Evolutionary conservation across 1,284 basidiomycete genomes (phyloP).

Genomic region (Apiotrichum porosum): DNA sequence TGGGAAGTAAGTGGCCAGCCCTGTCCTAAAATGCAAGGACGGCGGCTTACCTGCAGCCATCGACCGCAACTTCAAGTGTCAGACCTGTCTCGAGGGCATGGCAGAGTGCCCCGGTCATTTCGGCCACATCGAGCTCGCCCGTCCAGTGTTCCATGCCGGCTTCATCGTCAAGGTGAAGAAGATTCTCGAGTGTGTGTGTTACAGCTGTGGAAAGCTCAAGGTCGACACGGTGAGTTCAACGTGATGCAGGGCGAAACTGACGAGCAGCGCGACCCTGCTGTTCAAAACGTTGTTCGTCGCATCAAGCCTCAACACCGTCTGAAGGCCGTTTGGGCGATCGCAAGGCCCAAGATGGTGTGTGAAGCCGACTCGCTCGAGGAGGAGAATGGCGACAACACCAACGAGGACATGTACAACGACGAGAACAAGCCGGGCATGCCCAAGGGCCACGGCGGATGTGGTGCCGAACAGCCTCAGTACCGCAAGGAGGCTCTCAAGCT

Average conservation of each 20-base stretch:
- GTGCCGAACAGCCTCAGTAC: conserved; percentile 83
- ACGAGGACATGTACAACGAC: conserved; percentile 57
- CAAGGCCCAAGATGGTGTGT: conserved; percentile 66
- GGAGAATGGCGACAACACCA: conserved; percentile 73
- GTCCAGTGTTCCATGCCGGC: conserved; percentile 95
- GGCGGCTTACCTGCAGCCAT: conserved; percentile 56
- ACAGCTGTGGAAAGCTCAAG: conserved; percentile 97
- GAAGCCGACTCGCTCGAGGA: conserved; percentile 60
- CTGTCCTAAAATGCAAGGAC: conserved; percentile 13
- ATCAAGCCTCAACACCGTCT: conserved; percentile 83
- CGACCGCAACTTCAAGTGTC: conserved; percentile 99
- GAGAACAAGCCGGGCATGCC: conserved; percentile 22
- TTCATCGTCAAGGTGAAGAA: conserved; percentile 99
- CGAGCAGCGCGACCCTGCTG: conserved; percentile 69
- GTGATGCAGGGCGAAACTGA: background rate
- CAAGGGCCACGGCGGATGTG: conserved; percentile 87
- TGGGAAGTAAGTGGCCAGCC: conserved; percentile 63
- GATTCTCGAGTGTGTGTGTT: conserved; percentile 97
- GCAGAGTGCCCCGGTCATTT: conserved; percentile 98
- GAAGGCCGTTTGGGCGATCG: conserved; percentile 72
- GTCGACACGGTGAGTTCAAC: conserved; percentile 80
- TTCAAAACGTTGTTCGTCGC: conserved; percentile 76
- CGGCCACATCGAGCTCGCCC: conserved; percentile 94
- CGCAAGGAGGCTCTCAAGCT: conserved; percentile 94
- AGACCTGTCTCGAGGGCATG: conserved; percentile 99